These are phyloP conservation scores for Rutstroemia sp. DNA, from an alignment of 2,329 filamentous ascomycete species.

Conservation along the genomic window DNA sequence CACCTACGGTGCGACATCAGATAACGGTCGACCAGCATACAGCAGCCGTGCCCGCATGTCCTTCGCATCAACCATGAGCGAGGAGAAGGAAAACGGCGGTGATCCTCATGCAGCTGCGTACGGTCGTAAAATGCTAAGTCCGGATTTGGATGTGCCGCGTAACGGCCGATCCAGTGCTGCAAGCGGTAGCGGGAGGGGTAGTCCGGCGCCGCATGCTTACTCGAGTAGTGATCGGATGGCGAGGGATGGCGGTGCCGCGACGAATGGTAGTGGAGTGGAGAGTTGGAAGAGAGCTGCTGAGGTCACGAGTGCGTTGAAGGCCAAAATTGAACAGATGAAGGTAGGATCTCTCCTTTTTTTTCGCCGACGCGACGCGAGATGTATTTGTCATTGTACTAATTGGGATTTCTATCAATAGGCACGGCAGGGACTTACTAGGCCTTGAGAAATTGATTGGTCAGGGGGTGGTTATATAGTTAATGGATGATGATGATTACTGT, in stretches of 20 bases:
- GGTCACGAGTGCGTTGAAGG: slow-evolving; percentile 95
- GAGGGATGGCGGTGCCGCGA: slow-evolving; percentile 22
- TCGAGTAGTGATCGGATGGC: slow-evolving; percentile 25
- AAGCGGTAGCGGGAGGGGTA: slow-evolving; percentile 28
- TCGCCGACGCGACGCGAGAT: background rate
- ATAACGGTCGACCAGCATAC: slow-evolving; percentile 20
- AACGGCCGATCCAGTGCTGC: slow-evolving; percentile 27
- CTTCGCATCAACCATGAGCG: slow-evolving; percentile 56
- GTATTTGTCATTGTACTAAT: slow-evolving; percentile 3
- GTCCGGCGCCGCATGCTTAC: slow-evolving; percentile 21
- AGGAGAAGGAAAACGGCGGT: slow-evolving; percentile 71
- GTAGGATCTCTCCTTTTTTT: slow-evolving; percentile 31
- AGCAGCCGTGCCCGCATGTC: slow-evolving; percentile 37
- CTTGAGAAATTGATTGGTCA: slow-evolving; percentile 11
- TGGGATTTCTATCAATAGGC: slow-evolving; percentile 31
- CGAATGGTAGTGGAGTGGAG: slow-evolving; percentile 57
- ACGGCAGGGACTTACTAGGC: slow-evolving; percentile 43
- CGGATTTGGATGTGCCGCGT: slow-evolving; percentile 24
- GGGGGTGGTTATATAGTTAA: slow-evolving; percentile 1
- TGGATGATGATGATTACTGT: background rate
- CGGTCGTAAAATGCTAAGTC: slow-evolving; percentile 27
- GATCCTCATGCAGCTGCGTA: slow-evolving; percentile 21
- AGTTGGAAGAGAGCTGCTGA: slow-evolving; percentile 97
- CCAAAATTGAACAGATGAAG: slow-evolving; percentile 98
- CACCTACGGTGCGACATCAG: slow-evolving; percentile 24